Conservation (phyloP, 169 alveolate species). For the Plasmodium vivax region DNA sequence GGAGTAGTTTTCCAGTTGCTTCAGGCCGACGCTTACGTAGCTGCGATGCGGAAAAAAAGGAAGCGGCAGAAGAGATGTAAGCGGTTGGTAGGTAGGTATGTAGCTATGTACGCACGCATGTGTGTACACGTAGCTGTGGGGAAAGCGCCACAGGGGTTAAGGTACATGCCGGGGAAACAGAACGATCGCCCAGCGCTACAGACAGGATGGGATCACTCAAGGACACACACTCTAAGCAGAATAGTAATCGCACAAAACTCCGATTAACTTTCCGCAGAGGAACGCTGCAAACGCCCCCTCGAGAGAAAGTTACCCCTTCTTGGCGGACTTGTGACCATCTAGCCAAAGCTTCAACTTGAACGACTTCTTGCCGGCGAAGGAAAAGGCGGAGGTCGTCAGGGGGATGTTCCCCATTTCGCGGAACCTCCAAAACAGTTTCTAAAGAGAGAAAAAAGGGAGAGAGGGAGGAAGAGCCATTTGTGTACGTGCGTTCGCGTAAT, state of each 20-base stretch:
- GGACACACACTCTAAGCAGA: not conserved
- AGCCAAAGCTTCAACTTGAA: slow-evolving; percentile 74
- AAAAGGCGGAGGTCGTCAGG: slow-evolving; percentile 65
- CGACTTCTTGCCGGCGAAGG: slow-evolving; percentile 74
- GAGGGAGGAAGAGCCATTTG: not conserved
- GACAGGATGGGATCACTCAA: not conserved
- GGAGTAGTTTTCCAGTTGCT: slow-evolving; percentile 57
- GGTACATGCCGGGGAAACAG: not conserved
- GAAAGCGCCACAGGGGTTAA: not conserved
- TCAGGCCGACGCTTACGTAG: slow-evolving; percentile 65
- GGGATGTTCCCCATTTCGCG: slow-evolving; percentile 76
- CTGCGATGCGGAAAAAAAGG: slow-evolving; percentile 12
- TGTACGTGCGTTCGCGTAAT: not conserved
- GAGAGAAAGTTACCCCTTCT: slow-evolving; percentile 28
- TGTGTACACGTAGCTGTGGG: not conserved
- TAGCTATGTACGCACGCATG: not conserved
- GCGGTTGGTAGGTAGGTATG: not conserved
- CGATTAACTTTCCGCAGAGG: not conserved
- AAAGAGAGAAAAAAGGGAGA: not conserved
- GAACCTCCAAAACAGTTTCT: slow-evolving; percentile 74
- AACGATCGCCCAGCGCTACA: not conserved
- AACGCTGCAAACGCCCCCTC: not conserved
- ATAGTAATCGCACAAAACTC: not conserved
- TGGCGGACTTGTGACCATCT: slow-evolving; percentile 76
- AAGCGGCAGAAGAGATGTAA: not conserved